Conservation (phyloP, 805 yeast species). For the Candida nitratophila region DNA sequence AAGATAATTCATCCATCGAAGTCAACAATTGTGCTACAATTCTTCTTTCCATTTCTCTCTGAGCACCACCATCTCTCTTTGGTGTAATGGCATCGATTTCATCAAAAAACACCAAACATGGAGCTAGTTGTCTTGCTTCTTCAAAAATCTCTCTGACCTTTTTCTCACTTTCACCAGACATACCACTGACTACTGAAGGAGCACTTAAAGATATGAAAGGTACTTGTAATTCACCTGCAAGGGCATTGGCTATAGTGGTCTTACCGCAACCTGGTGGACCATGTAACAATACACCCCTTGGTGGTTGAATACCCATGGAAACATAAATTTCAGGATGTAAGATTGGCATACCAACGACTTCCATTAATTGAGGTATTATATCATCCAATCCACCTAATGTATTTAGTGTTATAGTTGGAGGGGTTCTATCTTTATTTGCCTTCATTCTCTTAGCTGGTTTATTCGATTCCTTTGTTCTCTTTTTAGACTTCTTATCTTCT, state of each 20-base stretch:
- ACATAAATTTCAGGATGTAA: constrained; percentile 87
- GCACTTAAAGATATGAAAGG: constrained; percentile 91
- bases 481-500: constrained; percentile 33
- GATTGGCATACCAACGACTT: constrained; percentile 85
- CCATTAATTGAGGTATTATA: constrained; percentile 81
- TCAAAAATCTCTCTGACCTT: constrained; percentile 88
- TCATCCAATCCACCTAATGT: constrained; percentile 87
- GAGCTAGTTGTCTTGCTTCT: constrained; percentile 85
- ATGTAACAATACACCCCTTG: constrained; percentile 86
- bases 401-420: constrained; percentile 61
- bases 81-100: constrained; percentile 99
- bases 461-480: constrained; percentile 41
- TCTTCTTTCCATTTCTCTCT: constrained; percentile 95
- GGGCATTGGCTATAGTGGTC: constrained; percentile 90
- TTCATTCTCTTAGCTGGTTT: constrained; percentile 20
- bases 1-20: constrained; percentile 84
- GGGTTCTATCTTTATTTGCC: constrained; percentile 51
- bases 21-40: constrained; percentile 94
- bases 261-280: constrained; percentile 99
- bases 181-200: constrained; percentile 94
- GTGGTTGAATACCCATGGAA: constrained; percentile 90
- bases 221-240: constrained; percentile 91
- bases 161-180: constrained; percentile 99
- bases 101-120: constrained; percentile 88
- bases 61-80: constrained; percentile 96